Base-by-base conservation (phyloP, 352 stramenopile species). In the Phytopythium kandeliae region DNA sequence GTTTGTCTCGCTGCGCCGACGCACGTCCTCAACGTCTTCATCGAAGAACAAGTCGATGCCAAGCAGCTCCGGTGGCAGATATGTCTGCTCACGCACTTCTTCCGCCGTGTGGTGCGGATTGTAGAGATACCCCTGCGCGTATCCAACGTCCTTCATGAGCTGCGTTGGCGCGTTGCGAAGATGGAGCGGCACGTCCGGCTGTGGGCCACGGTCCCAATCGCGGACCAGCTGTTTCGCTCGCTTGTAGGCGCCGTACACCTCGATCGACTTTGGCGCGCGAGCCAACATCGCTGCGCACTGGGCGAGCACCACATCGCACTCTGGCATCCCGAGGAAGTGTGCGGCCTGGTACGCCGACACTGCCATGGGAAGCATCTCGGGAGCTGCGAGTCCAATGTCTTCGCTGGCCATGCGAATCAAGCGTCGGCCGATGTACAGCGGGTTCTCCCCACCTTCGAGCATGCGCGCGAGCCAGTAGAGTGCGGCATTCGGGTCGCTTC, bases 381-480 rank as follows among this genome's bases (percentile, higher is more conserved):
- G 69, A 19, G 85, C 83, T 3, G 66, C 80, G 2, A 95, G 65
- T 0, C 86, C 84, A 12, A 96, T 61, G 62, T 96, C 86, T 68
- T 96, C 86, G 47, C 70, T 86, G 33, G 86, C 84, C 45, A 94
- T 87, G 34, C 84, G 76, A 53, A 96, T 89, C 45, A 95, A 74
- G 11, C 86, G 76, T 0, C 86, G 61, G 4, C 77, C 80, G 24
- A 96, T 71, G 34, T 76, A 96, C 24, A 95, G 48, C 11, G 86
- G 84, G 19, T 95, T 90, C 45, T 96, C 86, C 9, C 86, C 84
- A 4, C 78, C 84, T 57, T 95, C 76, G 3, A 96, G 65, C 86
- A 96, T 96, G 9, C 84, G 68, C 13, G 65, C 86, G 17, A 96
- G 62, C 83, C 83, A 95, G 51, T 95, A 95, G 2, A 95, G 67